A percentile compares a stretch with the other conserved stretches of the same genome.
Conservation (phyloP, 345 rosid genomes). For the Odontarrhena argentea region DNA sequence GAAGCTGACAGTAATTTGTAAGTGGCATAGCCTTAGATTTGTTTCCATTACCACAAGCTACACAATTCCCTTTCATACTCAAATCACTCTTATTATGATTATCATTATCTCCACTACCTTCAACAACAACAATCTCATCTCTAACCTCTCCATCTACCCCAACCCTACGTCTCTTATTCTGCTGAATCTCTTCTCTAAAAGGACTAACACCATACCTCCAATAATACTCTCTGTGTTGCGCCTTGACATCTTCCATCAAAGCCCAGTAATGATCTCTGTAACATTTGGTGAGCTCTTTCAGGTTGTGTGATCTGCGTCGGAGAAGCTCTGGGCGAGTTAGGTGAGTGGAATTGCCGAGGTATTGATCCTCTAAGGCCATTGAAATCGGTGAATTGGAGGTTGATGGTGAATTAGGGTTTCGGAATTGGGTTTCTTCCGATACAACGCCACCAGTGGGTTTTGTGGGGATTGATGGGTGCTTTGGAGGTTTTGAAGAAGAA, state of each 20-base stretch:
- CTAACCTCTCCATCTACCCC: slow-evolving; percentile 14
- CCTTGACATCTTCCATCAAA: slow-evolving; percentile 64
- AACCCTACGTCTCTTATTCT: slow-evolving; percentile 33
- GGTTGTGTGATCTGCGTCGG: slow-evolving; percentile 60
- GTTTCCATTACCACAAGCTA: slow-evolving; percentile 64
- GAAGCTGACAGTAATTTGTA: slow-evolving; percentile 79
- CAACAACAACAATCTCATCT: slow-evolving; percentile 30
- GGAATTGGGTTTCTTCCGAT: slow-evolving; percentile 13
- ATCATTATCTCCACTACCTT: slow-evolving; percentile 49
- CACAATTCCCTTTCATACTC: slow-evolving; percentile 47
- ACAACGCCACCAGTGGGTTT: background rate
- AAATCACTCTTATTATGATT: slow-evolving; percentile 16
- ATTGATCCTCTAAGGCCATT: slow-evolving; percentile 45
- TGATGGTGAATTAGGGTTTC: slow-evolving; percentile 39
- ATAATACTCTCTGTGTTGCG: slow-evolving; percentile 56
- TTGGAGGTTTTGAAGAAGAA: slow-evolving; percentile 50
- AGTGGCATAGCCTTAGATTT: slow-evolving; percentile 84
- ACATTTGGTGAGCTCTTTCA: slow-evolving; percentile 56
- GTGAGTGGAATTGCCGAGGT: slow-evolving; percentile 60
- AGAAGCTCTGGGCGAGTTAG: slow-evolving; percentile 74
- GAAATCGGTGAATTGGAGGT: slow-evolving; percentile 39
- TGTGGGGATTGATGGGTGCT: slow-evolving; percentile 20
- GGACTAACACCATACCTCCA: slow-evolving; percentile 70
- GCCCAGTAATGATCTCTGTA: slow-evolving; percentile 63
- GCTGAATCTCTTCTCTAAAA: slow-evolving; percentile 45